Base-by-base conservation (phyloP, 768 basidiomycete species). In the Lanmaoa rubissima region DNA sequence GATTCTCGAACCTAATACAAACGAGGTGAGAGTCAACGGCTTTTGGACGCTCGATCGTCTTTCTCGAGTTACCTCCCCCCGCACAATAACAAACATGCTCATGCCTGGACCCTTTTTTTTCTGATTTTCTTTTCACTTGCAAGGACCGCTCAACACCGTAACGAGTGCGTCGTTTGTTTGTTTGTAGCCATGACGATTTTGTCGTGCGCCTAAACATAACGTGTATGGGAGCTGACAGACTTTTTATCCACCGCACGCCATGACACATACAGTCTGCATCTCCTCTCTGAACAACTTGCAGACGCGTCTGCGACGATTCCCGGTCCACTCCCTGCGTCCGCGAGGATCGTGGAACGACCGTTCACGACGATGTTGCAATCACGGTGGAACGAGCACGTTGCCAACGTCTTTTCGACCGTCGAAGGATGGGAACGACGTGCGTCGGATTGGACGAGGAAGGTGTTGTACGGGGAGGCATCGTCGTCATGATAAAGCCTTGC, bases 1-100 rank as follows among this genome's bases (percentile, higher is more conserved):
- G 85, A 24, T 85, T 88, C 66, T 87, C 86, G 3, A 83, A 79
- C 63, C 65, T 86, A 69, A 85, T 88, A 47, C 78, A 81, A 48
- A 79, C 79, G 44, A 77, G 78, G 86, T 84, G 19, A 51, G 48
- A 11, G 34, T 11, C 6, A 7, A 36, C 14, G 21, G 13, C 12
- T 4, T 28, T 28, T 28, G 26, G 26, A 28, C 26, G 26, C 26
- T 28, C 26, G 26, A 28, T 31, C 28, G 28, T 31, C 28, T 31
- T 31, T 8, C 28, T 31, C 7, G 21, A 24, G 28, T 31, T 28
- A 31, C 28, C 28, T 31, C 8, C 7, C 28, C 28, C 28, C 28
- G 28, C 28, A 31, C 28, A 0, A 28, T 28, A 6, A 31, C 7
- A 31, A 24, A 31, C 28, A 28, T 16, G 24, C 43, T 44, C 10